Conservation (phyloP, 805 yeast species). For the Teunomyces atbi region DNA sequence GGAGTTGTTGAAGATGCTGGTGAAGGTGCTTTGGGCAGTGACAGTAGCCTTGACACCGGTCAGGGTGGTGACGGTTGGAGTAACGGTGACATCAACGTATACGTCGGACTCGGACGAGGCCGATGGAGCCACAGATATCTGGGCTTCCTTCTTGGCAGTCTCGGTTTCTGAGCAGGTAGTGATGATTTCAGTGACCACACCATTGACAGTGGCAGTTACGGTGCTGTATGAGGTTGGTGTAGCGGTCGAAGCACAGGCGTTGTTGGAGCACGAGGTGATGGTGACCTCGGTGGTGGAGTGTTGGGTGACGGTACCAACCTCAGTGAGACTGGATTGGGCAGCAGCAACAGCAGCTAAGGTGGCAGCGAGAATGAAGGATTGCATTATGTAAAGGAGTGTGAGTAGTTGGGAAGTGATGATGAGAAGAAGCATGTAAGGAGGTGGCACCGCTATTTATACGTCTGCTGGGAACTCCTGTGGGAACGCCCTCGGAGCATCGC, state of each 20-base stretch:
- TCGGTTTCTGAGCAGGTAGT: slow-evolving; percentile 34
- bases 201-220: slow-evolving; percentile 33
- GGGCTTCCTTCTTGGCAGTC: slow-evolving; percentile 9
- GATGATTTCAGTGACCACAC: slow-evolving; percentile 34
- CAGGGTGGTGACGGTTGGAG: slow-evolving; percentile 49
- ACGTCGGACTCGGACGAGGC: slow-evolving; percentile 28
- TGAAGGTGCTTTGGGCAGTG: slow-evolving; percentile 36
- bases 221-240: slow-evolving; percentile 9
- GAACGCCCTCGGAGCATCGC: background rate
- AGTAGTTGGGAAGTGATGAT: slow-evolving; percentile 6
- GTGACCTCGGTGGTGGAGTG: slow-evolving; percentile 21
- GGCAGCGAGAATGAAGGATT: slow-evolving; percentile 22
- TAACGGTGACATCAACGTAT: slow-evolving; percentile 49
- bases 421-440: too few species aligned
- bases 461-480: too few species aligned
- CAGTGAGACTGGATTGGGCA: slow-evolving; percentile 14
- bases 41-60: slow-evolving; percentile 46
- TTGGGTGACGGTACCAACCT: slow-evolving; percentile 16
- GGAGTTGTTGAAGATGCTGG: slow-evolving; percentile 26
- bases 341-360: slow-evolving; percentile 18
- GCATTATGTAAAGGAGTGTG: slow-evolving; percentile 17
- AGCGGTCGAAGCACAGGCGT: slow-evolving; percentile 18
- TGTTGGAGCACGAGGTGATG: slow-evolving; percentile 24
- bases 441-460: too few species aligned
- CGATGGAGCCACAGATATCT: slow-evolving; percentile 13